A percentile compares a stretch with the other conserved stretches of the same genome.
Evolutionary conservation across 148 eudicot genomes (phyloP).

Genomic region (Arctostaphylos glauca): DNA sequence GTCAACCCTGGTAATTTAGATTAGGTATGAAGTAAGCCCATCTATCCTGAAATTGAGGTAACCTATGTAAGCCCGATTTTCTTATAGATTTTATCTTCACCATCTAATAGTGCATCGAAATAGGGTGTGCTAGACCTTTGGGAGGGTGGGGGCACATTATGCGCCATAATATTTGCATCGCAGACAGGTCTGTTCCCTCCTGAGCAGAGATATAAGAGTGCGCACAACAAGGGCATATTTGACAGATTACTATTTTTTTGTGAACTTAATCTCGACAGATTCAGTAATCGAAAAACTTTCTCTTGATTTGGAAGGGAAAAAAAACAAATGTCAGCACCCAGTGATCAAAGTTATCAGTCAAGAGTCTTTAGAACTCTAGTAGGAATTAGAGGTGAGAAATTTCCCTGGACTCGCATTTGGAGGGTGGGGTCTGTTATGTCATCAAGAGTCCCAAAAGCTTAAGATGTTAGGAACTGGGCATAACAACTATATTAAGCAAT

Average conservation of each 20-base stretch:
- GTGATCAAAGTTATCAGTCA: background rate
- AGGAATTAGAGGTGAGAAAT: background rate
- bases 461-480: background rate
- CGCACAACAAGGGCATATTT: background rate
- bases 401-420: background rate
- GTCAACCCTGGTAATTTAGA: too few relatives aligned
- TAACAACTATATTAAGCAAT: background rate
- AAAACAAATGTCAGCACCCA: background rate
- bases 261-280: background rate
- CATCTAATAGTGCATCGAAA: too few relatives aligned
- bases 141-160: too few relatives aligned
- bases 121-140: too few relatives aligned
- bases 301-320: background rate
- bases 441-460: background rate
- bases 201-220: background rate
- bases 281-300: background rate
- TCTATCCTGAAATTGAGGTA: too few relatives aligned
- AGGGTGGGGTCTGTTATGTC: background rate
- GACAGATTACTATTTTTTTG: too few relatives aligned
- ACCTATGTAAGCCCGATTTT: too few relatives aligned
- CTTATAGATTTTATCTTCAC: too few relatives aligned
- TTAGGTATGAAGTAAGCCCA: too few relatives aligned
- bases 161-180: too few relatives aligned
- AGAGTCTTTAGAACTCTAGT: background rate
- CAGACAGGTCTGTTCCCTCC: too few relatives aligned